Percentiles rank a stretch among this genome's conserved stretches.
phyloP scores from a whole-genome alignment of 352 stramenopile species.

The Phytophthora vignae region DNA sequence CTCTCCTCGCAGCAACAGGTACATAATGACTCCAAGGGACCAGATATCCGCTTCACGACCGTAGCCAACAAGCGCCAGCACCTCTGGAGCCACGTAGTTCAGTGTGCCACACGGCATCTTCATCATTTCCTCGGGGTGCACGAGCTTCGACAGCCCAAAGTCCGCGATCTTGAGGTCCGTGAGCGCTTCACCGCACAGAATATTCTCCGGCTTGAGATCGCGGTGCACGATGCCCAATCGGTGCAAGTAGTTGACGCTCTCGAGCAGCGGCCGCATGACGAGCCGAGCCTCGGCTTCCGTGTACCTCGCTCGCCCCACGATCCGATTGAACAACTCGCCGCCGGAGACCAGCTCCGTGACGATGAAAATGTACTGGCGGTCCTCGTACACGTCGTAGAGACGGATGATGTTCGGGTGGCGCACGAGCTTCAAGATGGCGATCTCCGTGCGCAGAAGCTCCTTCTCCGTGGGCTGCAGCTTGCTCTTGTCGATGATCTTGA shows the following conservation, averaged over 20 bases:
- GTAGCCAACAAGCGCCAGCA: slow-evolving; percentile 90
- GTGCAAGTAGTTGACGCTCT: slow-evolving; percentile 93
- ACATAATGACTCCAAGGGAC: slow-evolving; percentile 95
- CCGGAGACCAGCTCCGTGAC: slow-evolving; percentile 97
- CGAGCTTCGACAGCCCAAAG: slow-evolving; percentile 94
- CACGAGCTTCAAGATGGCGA: slow-evolving; percentile 95
- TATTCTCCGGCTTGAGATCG: slow-evolving; percentile 91
- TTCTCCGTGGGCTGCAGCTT: slow-evolving; percentile 89
- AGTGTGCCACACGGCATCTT: slow-evolving; percentile 94
- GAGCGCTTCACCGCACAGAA: slow-evolving; percentile 89
- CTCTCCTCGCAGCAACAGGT: slow-evolving; percentile 87
- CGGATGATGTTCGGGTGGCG: slow-evolving; percentile 90
- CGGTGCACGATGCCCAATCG: slow-evolving; percentile 92
- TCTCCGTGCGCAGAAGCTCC: slow-evolving; percentile 92
- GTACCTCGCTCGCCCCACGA: slow-evolving; percentile 90
- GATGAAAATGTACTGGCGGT: slow-evolving; percentile 96
- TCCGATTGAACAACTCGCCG: slow-evolving; percentile 98
- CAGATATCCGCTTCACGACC: slow-evolving; percentile 93
- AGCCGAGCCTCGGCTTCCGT: slow-evolving; percentile 90
- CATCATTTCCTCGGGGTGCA: slow-evolving; percentile 93
- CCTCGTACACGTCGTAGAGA: slow-evolving; percentile 93
- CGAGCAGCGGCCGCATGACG: slow-evolving; percentile 89
- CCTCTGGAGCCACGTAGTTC: slow-evolving; percentile 95
- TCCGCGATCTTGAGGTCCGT: slow-evolving; percentile 92
- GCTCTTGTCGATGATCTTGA: slow-evolving; percentile 95